A percentile compares a stretch with the other conserved stretches of the same genome.
Evolutionary conservation across 2,329 filamentous ascomycete species (phyloP).

Genomic region (Colletotrichum trifolii): DNA sequence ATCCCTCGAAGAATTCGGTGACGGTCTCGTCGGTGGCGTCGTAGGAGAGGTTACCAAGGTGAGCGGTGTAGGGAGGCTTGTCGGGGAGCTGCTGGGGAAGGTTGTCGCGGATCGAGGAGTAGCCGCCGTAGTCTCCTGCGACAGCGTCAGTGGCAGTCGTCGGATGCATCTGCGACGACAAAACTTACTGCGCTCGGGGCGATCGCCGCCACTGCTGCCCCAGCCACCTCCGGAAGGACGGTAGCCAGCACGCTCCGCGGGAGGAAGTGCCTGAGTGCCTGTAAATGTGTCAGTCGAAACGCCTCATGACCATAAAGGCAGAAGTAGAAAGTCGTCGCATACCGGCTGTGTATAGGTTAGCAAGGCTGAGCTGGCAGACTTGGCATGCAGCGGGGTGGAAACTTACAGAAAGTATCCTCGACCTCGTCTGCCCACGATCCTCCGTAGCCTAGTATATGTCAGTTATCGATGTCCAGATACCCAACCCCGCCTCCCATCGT

Average conservation of each 20-base stretch:
- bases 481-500: too few species aligned
- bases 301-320: background rate
- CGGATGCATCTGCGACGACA: conserved; percentile 6
- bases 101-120: conserved; percentile 66
- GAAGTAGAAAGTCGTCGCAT: conserved; percentile 39
- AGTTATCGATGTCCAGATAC: conserved; percentile 35
- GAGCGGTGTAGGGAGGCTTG: conserved; percentile 93
- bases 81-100: conserved; percentile 70
- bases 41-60: conserved; percentile 96
- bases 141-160: conserved; percentile 10
- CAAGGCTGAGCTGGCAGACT: conserved; percentile 14
- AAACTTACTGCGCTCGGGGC: conserved; percentile 54
- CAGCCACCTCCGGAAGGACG: conserved; percentile 45
- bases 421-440: conserved; percentile 99
- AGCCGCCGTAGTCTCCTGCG: conserved; percentile 34
- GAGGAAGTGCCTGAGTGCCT: conserved; percentile 69
- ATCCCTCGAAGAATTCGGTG: conserved; percentile 85
- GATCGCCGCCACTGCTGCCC: conserved; percentile 48
- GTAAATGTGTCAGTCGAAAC: conserved; percentile 14
- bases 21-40: conserved; percentile 88
- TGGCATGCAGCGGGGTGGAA: conserved; percentile 14
- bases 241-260: conserved; percentile 56
- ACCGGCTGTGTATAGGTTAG: conserved; percentile 51
- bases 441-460: conserved; percentile 56
- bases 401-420: conserved; percentile 86